Conservation (phyloP, 192 early-diverging fungal species). For the Podila horticola region DNA sequence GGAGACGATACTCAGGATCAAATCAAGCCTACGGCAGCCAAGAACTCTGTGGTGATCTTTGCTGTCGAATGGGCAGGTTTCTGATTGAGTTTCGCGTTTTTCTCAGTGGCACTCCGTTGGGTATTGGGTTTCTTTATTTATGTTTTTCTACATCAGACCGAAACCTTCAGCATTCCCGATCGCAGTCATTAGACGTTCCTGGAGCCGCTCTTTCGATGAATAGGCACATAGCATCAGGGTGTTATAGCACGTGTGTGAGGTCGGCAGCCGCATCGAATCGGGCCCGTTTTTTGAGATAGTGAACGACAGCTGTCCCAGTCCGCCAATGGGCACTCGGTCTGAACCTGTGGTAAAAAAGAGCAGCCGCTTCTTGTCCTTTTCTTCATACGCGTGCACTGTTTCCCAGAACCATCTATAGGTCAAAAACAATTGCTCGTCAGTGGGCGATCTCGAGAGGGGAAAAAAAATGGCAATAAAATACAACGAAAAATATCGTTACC, state of each 20-base stretch:
- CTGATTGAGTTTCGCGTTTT: not conserved
- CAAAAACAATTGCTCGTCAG: not conserved
- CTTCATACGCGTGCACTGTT: constrained; percentile 81
- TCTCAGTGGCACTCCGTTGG: too few species aligned
- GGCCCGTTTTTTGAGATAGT: constrained; percentile 87
- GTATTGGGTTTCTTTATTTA: not conserved
- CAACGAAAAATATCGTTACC: constrained; percentile 35
- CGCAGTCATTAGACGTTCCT: constrained; percentile 80
- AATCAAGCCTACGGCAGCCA: not conserved
- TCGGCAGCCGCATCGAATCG: constrained; percentile 88
- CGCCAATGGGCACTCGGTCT: constrained; percentile 91
- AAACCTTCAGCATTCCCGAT: constrained; percentile 86
- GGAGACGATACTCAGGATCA: not conserved
- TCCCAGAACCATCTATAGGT: constrained; percentile 80
- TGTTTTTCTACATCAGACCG: constrained; percentile 70
- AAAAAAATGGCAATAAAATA: not conserved
- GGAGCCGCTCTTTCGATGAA: constrained; percentile 78
- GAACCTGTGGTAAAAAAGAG: constrained; percentile 92
- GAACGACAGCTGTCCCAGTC: constrained; percentile 86
- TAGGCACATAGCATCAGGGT: constrained; percentile 89
- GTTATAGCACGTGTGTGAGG: constrained; percentile 95
- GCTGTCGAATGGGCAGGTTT: constrained; percentile 66
- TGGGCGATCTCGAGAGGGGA: not conserved
- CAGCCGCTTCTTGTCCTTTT: constrained; percentile 88
- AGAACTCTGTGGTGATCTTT: constrained; percentile 35